A percentile compares a stretch with the other conserved stretches of the same genome.
Evolutionary conservation across 179 eudicot genomes (phyloP).

Genomic region (Actinidia chinensis): DNA sequence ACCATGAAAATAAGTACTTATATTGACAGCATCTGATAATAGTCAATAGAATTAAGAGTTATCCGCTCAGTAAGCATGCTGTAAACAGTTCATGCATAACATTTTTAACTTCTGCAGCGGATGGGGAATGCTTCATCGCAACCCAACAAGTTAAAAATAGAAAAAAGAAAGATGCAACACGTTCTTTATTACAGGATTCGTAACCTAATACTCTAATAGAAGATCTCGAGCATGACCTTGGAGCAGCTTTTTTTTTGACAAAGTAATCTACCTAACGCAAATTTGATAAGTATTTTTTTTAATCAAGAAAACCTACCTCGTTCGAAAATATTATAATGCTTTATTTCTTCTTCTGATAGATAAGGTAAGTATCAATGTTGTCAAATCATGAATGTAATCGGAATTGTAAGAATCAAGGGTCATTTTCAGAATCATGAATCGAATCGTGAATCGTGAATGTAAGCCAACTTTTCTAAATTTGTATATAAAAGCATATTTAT

Average conservation of each 20-base stretch:
- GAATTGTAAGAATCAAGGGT: too few relatives aligned
- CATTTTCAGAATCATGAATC: too few relatives aligned
- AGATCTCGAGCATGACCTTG: neutral
- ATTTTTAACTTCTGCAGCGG: too few relatives aligned
- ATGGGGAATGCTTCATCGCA: too few relatives aligned
- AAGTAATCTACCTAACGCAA: neutral
- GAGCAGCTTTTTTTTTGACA: neutral
- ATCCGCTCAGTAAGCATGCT: neutral
- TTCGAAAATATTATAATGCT: neutral
- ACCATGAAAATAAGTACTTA: neutral
- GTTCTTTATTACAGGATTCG: neutral
- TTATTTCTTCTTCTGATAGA: neutral
- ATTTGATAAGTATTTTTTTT: neutral
- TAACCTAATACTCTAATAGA: neutral
- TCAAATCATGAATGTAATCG: too few relatives aligned
- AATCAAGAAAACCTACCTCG: neutral
- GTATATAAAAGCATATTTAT: too few relatives aligned
- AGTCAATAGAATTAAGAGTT: neutral
- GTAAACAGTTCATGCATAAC: neutral
- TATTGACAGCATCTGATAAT: neutral
- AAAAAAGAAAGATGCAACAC: neutral
- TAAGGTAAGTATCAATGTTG: too few relatives aligned
- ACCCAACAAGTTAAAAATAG: neutral
- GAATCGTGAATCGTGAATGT: too few relatives aligned
- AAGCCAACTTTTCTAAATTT: too few relatives aligned